phyloP scores from a whole-genome alignment of 495 filamentous ascomycete species.

The Hypoxylon perforatum region DNA sequence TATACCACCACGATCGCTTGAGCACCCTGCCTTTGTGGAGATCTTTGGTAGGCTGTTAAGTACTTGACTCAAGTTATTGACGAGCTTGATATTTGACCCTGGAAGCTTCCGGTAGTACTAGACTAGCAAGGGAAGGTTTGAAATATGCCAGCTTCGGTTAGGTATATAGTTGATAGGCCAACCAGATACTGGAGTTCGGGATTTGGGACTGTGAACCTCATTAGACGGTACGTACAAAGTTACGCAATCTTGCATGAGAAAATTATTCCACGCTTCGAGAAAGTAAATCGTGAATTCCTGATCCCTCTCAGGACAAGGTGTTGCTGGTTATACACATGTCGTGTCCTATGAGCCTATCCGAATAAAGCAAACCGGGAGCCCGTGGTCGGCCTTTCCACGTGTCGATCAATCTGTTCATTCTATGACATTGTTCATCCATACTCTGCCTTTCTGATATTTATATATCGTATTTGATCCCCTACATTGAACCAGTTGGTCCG shows the following conservation, averaged over 20 bases:
- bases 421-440: not conserved
- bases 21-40: conserved; percentile 16
- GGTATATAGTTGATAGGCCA: conserved; percentile 1
- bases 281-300: not conserved
- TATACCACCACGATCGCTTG: conserved; percentile 7
- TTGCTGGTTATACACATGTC: not conserved
- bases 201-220: conserved; percentile 5
- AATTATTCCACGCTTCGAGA: conserved; percentile 2
- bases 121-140: not conserved
- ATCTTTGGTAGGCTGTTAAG: conserved; percentile 1
- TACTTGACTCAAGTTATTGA: conserved; percentile 5
- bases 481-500: not conserved
- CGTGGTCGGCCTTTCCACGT: not conserved
- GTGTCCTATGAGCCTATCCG: conserved; percentile 12
- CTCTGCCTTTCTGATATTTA: conserved; percentile 8
- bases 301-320: not conserved
- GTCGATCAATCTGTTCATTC: conserved; percentile 1
- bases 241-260: conserved; percentile 29
- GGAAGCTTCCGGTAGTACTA: not conserved
- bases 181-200: not conserved
- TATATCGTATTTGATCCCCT: conserved; percentile 3
- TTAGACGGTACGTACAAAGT: not conserved
- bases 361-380: not conserved
- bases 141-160: conserved; percentile 2
- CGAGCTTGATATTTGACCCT: not conserved